Evolutionary conservation across 1,284 basidiomycete species (phyloP).

Genomic region (Inonotus obliquus): DNA sequence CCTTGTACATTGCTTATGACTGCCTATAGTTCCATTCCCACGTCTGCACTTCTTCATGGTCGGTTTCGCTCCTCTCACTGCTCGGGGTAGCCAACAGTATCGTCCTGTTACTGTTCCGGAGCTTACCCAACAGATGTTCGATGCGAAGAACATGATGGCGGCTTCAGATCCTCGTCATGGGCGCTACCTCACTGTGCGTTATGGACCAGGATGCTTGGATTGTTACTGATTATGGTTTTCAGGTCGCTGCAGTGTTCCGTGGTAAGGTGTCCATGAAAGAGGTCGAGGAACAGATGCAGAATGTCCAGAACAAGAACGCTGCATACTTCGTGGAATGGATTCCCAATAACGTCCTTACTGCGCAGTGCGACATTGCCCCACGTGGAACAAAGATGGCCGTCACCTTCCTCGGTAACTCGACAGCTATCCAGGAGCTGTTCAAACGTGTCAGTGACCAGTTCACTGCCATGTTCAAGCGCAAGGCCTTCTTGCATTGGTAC

Average conservation of each 20-base stretch:
- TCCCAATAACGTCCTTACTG: conserved; percentile 94
- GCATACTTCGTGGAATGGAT: conserved; percentile 99
- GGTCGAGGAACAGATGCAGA: conserved; percentile 98
- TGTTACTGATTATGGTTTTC: conserved; percentile 31
- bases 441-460: conserved; percentile 97
- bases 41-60: conserved; percentile 99
- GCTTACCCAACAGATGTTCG: conserved; percentile 98
- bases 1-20: conserved; percentile 5
- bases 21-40: conserved; percentile 80
- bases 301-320: conserved; percentile 95
- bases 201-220: background rate
- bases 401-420: conserved; percentile 97
- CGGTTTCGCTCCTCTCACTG: conserved; percentile 93
- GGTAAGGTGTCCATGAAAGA: conserved; percentile 99
- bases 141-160: conserved; percentile 98
- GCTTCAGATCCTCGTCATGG: conserved; percentile 94
- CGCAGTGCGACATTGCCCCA: conserved; percentile 94
- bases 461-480: conserved; percentile 98
- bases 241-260: conserved; percentile 97
- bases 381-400: conserved; percentile 93
- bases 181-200: conserved; percentile 81
- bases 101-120: conserved; percentile 95
- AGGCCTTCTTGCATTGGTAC: conserved; percentile 99
- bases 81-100: conserved; percentile 90
- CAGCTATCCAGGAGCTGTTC: conserved; percentile 96